Percentiles rank a stretch among this genome's conserved stretches.
Conservation (phyloP, 495 filamentous ascomycete genomes). For the Penicillium paradoxum region DNA sequence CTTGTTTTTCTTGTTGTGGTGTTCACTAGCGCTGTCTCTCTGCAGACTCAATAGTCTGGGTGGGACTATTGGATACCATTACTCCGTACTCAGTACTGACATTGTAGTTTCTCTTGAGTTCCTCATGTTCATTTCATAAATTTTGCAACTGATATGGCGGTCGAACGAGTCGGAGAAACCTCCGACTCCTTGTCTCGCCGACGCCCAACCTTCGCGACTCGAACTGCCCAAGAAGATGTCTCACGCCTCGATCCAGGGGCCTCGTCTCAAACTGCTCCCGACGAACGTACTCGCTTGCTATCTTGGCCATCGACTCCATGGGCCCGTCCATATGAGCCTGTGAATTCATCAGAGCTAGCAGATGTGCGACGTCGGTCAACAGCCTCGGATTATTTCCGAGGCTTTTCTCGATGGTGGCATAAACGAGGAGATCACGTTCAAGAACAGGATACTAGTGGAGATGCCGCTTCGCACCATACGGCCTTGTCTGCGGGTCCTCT, state of each 20-base stretch:
- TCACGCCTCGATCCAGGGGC: slow-evolving; percentile 44
- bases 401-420: slow-evolving; percentile 29
- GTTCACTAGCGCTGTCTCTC: not conserved
- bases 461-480: slow-evolving; percentile 7
- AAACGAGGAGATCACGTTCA: slow-evolving; percentile 8
- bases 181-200: slow-evolving; percentile 34
- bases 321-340: slow-evolving; percentile 30
- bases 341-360: slow-evolving; percentile 16
- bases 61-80: not conserved
- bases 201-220: slow-evolving; percentile 49
- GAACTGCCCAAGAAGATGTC: slow-evolving; percentile 52
- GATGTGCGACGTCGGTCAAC: slow-evolving; percentile 20
- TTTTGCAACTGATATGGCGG: slow-evolving; percentile 14
- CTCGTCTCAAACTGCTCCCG: slow-evolving; percentile 15
- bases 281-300: slow-evolving; percentile 21
- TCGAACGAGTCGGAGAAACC: slow-evolving; percentile 16
- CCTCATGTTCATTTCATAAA: slow-evolving; percentile 6
- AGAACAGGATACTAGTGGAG: slow-evolving; percentile 4
- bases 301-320: slow-evolving; percentile 21
- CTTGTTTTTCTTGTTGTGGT: slow-evolving; percentile 6
- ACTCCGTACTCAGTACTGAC: too few species aligned
- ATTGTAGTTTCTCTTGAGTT: not conserved
- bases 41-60: not conserved
- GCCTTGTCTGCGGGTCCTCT: slow-evolving; percentile 23
- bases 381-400: slow-evolving; percentile 20